A percentile compares a stretch with the other conserved stretches of the same genome.
Conservation (phyloP, 495 filamentous ascomycete genomes). For the Lasiosphaeris hirsuta region DNA sequence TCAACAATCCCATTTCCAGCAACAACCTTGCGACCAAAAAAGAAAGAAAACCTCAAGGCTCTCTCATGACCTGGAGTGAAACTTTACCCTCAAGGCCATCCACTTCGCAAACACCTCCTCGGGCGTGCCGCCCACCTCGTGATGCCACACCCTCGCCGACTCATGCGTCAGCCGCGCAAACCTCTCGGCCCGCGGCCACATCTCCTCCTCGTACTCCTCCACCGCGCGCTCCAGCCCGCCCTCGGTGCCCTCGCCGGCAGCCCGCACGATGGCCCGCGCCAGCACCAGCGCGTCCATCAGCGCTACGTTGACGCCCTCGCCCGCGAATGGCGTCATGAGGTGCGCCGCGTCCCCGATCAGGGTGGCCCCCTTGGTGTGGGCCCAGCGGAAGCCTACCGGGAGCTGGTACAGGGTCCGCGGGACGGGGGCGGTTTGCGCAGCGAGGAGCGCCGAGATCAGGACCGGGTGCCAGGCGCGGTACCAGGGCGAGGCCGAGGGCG, state of each 20-base stretch:
- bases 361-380: slow-evolving; percentile 45
- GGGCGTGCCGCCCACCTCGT: slow-evolving; percentile 17
- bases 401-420: slow-evolving; percentile 49
- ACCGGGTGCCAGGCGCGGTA: slow-evolving; percentile 26
- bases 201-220: slow-evolving; percentile 30
- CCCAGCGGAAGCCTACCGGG: slow-evolving; percentile 49
- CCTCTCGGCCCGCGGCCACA: slow-evolving; percentile 31
- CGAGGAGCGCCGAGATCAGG: slow-evolving; percentile 27
- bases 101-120: slow-evolving; percentile 14
- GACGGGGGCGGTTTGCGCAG: slow-evolving; percentile 17
- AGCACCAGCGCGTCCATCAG: slow-evolving; percentile 57
- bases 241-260: background rate
- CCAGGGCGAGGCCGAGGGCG: no score
- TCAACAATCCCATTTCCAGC: no score
- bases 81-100: slow-evolving; percentile 16
- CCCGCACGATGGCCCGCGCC: slow-evolving; percentile 31
- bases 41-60: no score
- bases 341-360: slow-evolving; percentile 60
- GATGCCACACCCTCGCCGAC: slow-evolving; percentile 29
- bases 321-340: slow-evolving; percentile 58
- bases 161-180: slow-evolving; percentile 32
- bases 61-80: background rate
- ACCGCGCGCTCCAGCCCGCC: slow-evolving; percentile 29
- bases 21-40: no score
- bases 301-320: slow-evolving; percentile 57